Percentiles rank a stretch among this genome's conserved stretches.
Conservation (phyloP, 140 eudicot genomes). For the Anethum foeniculum region DNA sequence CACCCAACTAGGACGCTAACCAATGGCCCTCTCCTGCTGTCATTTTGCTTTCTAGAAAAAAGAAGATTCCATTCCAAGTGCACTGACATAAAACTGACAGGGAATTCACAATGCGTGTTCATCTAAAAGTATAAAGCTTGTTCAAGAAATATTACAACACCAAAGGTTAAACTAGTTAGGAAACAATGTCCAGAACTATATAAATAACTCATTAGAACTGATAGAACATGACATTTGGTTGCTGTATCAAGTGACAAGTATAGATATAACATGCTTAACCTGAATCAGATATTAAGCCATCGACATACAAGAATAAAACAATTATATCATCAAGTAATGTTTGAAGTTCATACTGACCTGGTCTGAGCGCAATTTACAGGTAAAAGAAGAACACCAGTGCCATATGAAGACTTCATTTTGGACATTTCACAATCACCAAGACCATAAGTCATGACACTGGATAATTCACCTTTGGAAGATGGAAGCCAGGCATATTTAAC, state of each 20-base stretch:
- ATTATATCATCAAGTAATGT: not conserved
- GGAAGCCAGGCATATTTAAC: conserved; percentile 76
- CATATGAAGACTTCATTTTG: conserved; percentile 39
- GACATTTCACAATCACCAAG: conserved; percentile 33
- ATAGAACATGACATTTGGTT: not conserved
- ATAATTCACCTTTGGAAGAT: conserved; percentile 32
- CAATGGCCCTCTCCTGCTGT: not conserved
- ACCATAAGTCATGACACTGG: conserved; percentile 50
- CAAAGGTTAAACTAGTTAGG: not conserved
- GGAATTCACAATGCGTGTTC: not conserved
- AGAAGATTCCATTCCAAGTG: no score
- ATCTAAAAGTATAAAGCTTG: not conserved
- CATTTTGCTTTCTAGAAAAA: not conserved
- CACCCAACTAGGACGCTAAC: not conserved
- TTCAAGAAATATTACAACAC: not conserved
- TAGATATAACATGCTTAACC: not conserved
- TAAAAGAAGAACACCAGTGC: conserved; percentile 65
- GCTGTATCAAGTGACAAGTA: no score
- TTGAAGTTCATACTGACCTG: conserved; percentile 24
- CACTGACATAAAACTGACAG: not conserved
- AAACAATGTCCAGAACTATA: not conserved
- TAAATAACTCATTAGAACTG: not conserved
- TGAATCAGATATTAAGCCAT: not conserved
- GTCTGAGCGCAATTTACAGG: conserved; percentile 41
- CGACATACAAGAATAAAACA: not conserved